Evolutionary conservation across 345 rosid species (phyloP).

Genomic region (Zanthoxylum bungeanum): DNA sequence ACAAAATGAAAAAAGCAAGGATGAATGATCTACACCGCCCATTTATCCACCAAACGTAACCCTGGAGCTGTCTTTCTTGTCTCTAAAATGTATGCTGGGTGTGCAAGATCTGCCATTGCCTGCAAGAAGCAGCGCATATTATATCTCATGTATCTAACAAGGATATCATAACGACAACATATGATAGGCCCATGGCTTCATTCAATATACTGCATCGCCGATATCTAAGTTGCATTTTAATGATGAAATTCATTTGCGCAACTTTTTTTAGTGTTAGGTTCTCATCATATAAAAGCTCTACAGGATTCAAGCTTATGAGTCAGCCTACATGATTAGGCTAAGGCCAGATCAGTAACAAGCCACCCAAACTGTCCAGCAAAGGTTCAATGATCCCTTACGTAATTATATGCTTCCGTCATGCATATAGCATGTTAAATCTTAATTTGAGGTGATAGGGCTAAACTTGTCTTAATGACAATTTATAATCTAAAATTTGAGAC

Average conservation of each 20-base stretch:
- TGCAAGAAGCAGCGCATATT: conserved; percentile 30
- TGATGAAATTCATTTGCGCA: neutral
- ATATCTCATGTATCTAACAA: neutral
- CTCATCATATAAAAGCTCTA: neutral
- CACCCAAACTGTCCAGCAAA: too few relatives aligned
- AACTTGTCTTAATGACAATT: neutral
- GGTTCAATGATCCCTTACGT: too few relatives aligned
- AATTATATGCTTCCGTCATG: too few relatives aligned
- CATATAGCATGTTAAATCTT: neutral
- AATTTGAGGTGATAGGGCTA: neutral
- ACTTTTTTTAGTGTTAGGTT: neutral
- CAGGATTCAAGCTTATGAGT: too few relatives aligned
- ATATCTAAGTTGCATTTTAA: neutral
- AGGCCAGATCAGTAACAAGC: too few relatives aligned
- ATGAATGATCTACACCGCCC: conserved; percentile 66
- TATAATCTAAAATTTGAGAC: neutral
- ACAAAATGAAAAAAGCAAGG: conserved; percentile 11
- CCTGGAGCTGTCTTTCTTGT: conserved; percentile 96
- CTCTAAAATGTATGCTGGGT: conserved; percentile 83
- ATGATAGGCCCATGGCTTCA: conserved; percentile 3
- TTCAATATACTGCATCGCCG: neutral
- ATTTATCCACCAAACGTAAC: conserved; percentile 85
- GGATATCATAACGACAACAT: neutral
- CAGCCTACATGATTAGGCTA: too few relatives aligned
- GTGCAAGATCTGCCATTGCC: conserved; percentile 96